Conservation (phyloP, 2,329 filamentous ascomycete genomes). For the Xylariales sp. region DNA sequence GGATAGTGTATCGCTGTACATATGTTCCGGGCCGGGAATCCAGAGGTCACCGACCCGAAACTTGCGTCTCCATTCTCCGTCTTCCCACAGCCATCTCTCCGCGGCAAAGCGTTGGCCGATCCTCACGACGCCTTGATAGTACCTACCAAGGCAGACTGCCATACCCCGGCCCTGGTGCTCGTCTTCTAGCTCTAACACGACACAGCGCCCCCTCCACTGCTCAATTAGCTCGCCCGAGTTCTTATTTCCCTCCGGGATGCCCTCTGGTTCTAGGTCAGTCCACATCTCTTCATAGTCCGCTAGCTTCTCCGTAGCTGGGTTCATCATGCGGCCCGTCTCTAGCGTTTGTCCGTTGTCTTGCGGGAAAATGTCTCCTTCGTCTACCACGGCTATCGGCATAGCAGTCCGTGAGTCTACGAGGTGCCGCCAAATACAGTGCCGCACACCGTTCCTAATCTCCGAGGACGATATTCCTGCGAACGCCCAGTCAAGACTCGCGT, state of each 20-base stretch:
- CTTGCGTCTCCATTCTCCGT: constrained; percentile 52
- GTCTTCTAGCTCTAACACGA: constrained; percentile 57
- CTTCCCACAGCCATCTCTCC: constrained; percentile 66
- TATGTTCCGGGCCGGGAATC: constrained; percentile 52
- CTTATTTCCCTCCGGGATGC: constrained; percentile 36
- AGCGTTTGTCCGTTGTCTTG: constrained; percentile 52
- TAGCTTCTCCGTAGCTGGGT: constrained; percentile 63
- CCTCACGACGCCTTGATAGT: constrained; percentile 67
- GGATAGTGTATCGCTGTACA: constrained; percentile 19
- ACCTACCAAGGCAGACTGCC: constrained; percentile 64
- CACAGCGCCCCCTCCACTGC: constrained; percentile 42
- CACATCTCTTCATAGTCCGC: constrained; percentile 76
- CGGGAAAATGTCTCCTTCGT: constrained; percentile 68
- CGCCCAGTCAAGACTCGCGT: constrained; percentile 69
- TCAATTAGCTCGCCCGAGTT: constrained; percentile 1
- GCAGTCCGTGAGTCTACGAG: constrained; percentile 67
- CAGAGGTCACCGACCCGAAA: constrained; percentile 51
- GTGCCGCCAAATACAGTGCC: constrained; percentile 64
- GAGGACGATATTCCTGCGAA: constrained; percentile 68
- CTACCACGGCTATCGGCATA: constrained; percentile 53
- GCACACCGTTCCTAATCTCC: constrained; percentile 44
- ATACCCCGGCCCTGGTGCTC: constrained; percentile 57
- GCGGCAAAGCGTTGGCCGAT: constrained; percentile 56
- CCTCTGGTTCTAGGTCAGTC: constrained; percentile 59
- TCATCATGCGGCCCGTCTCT: constrained; percentile 70